Percentiles rank a stretch among this genome's conserved stretches.
phyloP scores from a whole-genome alignment of 2,329 filamentous ascomycete species.

The Apiospora hydei region DNA sequence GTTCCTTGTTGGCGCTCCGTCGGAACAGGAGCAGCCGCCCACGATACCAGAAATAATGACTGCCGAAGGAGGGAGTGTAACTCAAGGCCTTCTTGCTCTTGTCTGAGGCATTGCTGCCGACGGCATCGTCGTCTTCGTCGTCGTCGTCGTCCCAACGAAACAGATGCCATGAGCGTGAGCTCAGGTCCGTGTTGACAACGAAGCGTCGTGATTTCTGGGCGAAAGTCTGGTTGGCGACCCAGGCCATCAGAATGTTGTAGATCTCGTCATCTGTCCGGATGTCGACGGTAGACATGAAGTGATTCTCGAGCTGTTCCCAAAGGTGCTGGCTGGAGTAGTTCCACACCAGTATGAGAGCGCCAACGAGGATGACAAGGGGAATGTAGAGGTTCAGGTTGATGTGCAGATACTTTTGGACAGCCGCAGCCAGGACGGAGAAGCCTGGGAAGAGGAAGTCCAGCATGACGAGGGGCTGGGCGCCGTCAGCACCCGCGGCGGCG shows the following conservation, averaged over 20 bases:
- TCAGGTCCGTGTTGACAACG: constrained; percentile 69
- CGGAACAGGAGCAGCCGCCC: constrained; percentile 64
- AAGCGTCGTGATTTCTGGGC: constrained; percentile 66
- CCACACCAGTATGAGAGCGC: constrained; percentile 58
- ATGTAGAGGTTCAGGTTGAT: constrained; percentile 70
- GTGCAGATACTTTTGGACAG: constrained; percentile 62
- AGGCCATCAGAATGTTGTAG: constrained; percentile 76
- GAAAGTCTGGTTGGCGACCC: constrained; percentile 70
- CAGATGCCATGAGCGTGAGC: constrained; percentile 58
- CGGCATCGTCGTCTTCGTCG: constrained; percentile 50
- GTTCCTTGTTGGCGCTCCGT: constrained; percentile 56
- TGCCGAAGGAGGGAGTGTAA: constrained; percentile 73
- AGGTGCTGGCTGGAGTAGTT: constrained; percentile 59
- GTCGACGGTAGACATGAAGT: constrained; percentile 71
- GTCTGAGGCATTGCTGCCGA: constrained; percentile 43
- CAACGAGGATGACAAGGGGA: constrained; percentile 60
- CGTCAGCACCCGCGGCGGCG: neutral
- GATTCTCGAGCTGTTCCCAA: constrained; percentile 54
- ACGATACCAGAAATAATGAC: constrained; percentile 73
- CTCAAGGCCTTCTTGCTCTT: constrained; percentile 57
- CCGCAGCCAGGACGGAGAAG: constrained; percentile 63
- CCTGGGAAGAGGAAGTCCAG: constrained; percentile 72
- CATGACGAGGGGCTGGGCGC: constrained; percentile 45
- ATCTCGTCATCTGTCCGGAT: constrained; percentile 75
- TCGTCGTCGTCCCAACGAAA: constrained; percentile 54